Base-by-base conservation (phyloP, 2,329 filamentous ascomycete species). In the Pseudogymnoascus sp. region DNA sequence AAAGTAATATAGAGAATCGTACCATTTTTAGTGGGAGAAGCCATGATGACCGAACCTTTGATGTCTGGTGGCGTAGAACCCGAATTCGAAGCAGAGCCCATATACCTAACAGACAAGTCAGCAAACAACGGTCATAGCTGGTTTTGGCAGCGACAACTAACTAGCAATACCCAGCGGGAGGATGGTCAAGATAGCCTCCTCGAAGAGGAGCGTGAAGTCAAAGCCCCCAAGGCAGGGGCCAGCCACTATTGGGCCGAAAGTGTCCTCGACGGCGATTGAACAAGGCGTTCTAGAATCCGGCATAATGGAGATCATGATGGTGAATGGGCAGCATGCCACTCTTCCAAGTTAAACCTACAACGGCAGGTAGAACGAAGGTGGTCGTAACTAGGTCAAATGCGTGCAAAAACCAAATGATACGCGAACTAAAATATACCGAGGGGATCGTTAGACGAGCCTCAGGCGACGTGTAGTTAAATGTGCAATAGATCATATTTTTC, bases 171-270 rank as follows among this genome's bases (percentile, higher is more conserved):
- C 56, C 4, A 59, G 42, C 12, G 64, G 64, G 5, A 63, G 4
- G 46, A 66, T 63, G 36, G 63, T 63, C 4, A 66, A 59, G 18
- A 72, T 68, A 1, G 67, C 66, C 59, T 73, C 71, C 64, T 73
- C 71, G 34, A 73, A 73, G 11, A 71, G 64, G 10, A 73, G 67
- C 3, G 71, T 73, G 61, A 73, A 73, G 66, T 73, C 72, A 36
- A 73, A 72, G 6, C 63, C 46, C 1, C 60, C 46, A 16, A 53
- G 61, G 21, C 40, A 36, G 56, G 56, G 59, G 5, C 31, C 11
- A 7, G 28, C 44, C 31, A 64, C 53, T 16, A 62, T 50, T 2
- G 69, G 69, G 31, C 68, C 67, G 60, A 70, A 71, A 11, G 64
- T 12, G 25, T 62, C 46, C 8, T 62, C 63, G 16, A 59, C 61